A percentile compares a stretch with the other conserved stretches of the same genome.
phyloP scores from a whole-genome alignment of 176 grass and related monocot species.

The Hordeum marinum region DNA sequence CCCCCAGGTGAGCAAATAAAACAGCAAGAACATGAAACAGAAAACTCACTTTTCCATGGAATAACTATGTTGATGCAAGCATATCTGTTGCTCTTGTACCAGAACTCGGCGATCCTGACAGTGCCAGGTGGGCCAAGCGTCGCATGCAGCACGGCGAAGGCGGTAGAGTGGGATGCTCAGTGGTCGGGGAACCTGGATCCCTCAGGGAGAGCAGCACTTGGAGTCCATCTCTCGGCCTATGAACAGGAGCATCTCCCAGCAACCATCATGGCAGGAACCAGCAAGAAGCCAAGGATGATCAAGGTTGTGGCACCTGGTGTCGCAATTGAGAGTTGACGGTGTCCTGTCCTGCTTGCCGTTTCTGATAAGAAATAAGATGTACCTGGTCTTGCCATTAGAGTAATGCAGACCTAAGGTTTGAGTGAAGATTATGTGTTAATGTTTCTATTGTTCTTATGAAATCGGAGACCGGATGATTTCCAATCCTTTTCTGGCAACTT shows the following conservation, averaged over 20 bases:
- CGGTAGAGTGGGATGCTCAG: slow-evolving; percentile 39
- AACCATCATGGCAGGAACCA: slow-evolving; percentile 16
- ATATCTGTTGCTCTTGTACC: not conserved
- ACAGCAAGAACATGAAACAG: not conserved
- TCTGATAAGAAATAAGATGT: slow-evolving; percentile 15
- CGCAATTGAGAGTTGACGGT: slow-evolving; percentile 26
- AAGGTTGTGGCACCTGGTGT: slow-evolving; percentile 1
- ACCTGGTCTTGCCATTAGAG: not conserved
- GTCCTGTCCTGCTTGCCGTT: slow-evolving; percentile 2
- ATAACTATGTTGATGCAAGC: not conserved
- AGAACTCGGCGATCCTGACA: slow-evolving; percentile 63
- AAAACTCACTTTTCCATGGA: not conserved
- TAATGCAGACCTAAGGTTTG: not conserved
- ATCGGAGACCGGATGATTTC: not conserved
- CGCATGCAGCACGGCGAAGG: slow-evolving; percentile 83
- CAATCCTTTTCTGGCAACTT: not conserved
- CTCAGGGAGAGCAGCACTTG: slow-evolving; percentile 47
- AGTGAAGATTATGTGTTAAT: slow-evolving; percentile 5
- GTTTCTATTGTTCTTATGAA: not conserved
- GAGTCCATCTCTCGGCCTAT: slow-evolving; percentile 52
- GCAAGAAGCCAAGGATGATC: slow-evolving; percentile 38
- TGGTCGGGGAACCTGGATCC: slow-evolving; percentile 16
- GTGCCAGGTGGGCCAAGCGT: slow-evolving; percentile 61
- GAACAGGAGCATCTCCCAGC: slow-evolving; percentile 7
- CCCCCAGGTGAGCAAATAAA: slow-evolving; percentile 40